Conservation (phyloP, 768 basidiomycete genomes). For the Suillus lakei region DNA sequence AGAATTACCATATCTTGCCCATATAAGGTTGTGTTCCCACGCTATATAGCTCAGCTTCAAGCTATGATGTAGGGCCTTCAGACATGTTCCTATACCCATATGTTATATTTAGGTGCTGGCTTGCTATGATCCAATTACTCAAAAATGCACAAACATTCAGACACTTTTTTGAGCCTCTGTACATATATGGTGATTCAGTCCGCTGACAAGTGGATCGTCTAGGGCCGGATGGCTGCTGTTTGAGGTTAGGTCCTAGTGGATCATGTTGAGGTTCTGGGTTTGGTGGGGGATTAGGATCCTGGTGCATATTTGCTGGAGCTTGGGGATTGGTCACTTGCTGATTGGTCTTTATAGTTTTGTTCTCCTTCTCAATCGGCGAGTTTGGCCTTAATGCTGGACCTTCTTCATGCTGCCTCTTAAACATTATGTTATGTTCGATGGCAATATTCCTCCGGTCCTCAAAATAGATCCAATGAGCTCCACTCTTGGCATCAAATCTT, state of each 20-base stretch:
- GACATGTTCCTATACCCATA: too few species aligned
- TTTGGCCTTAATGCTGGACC: slow-evolving; percentile 7
- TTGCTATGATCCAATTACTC: too few species aligned
- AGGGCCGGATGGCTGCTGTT: neutral
- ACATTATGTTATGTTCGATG: slow-evolving; percentile 14
- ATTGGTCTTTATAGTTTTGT: neutral
- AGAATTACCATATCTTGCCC: too few species aligned
- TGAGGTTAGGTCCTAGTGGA: slow-evolving; percentile 4
- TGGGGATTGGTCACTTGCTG: neutral
- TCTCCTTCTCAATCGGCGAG: neutral
- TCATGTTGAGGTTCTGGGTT: neutral
- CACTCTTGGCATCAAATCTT: slow-evolving; percentile 20
- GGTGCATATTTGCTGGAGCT: slow-evolving; percentile 4
- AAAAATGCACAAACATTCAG: too few species aligned
- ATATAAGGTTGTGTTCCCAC: too few species aligned
- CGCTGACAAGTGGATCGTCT: neutral
- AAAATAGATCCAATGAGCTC: slow-evolving; percentile 16
- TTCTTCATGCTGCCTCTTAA: neutral
- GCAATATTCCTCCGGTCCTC: slow-evolving; percentile 15
- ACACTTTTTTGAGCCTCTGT: too few species aligned
- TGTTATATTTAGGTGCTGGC: too few species aligned
- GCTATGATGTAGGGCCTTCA: too few species aligned
- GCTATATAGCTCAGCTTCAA: too few species aligned
- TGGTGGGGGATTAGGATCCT: slow-evolving; percentile 2
- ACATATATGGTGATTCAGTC: neutral